These are phyloP conservation scores for Mucuna pruriens DNA, from an alignment of 306 rosid genomes.

Conservation along the genomic window DNA sequence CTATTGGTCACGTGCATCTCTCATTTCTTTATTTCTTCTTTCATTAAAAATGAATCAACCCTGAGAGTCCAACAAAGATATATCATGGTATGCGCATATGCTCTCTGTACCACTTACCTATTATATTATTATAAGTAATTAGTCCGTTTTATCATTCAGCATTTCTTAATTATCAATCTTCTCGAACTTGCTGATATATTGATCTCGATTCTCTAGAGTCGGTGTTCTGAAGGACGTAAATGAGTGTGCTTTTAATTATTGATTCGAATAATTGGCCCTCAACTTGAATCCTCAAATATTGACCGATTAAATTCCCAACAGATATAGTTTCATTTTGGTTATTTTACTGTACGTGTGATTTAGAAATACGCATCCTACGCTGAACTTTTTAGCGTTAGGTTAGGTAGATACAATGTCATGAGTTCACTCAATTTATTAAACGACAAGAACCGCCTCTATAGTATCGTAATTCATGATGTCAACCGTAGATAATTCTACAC, in stretches of 20 bases:
- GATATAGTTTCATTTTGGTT: neutral
- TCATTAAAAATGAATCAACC: conserved; percentile 8
- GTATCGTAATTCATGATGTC: conserved; percentile 44
- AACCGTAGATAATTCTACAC: conserved; percentile 28
- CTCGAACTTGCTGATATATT: conserved; percentile 40
- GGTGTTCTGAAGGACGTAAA: conserved; percentile 35
- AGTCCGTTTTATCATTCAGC: neutral
- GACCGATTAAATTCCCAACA: neutral
- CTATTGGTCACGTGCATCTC: conserved; percentile 45
- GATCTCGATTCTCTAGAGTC: conserved; percentile 22
- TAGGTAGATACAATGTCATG: conserved; percentile 13
- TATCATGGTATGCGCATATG: conserved; percentile 42
- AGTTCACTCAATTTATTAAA: conserved; percentile 36
- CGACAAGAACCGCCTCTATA: conserved; percentile 38
- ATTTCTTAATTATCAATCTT: conserved; percentile 33
- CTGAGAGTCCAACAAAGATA: conserved; percentile 34
- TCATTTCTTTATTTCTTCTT: conserved; percentile 39
- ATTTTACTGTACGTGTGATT: conserved; percentile 41
- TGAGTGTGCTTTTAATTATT: neutral
- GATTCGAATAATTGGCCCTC: neutral
- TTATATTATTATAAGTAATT: conserved; percentile 20
- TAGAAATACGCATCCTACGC: conserved; percentile 29
- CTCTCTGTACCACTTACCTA: conserved; percentile 34
- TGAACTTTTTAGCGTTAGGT: neutral
- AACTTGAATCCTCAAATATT: neutral